These are phyloP conservation scores for Diaporthe citri DNA, from an alignment of 2,329 filamentous ascomycete genomes.

Conservation along the genomic window DNA sequence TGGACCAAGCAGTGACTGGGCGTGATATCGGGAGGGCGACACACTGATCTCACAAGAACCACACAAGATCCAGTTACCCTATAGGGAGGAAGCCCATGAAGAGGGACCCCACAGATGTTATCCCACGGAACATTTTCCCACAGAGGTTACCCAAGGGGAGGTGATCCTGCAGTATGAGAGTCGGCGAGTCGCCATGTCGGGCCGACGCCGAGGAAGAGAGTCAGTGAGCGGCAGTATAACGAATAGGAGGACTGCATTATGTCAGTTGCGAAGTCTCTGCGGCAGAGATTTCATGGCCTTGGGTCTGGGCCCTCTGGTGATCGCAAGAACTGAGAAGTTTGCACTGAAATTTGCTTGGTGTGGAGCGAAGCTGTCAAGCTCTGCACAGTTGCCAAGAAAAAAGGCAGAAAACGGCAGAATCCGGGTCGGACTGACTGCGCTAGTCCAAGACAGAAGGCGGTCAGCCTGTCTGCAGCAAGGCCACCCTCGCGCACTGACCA, in stretches of 20 bases:
- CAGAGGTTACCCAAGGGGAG: not conserved
- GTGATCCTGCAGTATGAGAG: not conserved
- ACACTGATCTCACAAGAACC: not conserved
- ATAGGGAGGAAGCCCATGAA: too few relatives aligned
- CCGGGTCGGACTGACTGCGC: not conserved
- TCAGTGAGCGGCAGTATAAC: not conserved
- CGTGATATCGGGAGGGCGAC: not conserved
- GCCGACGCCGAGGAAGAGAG: not conserved
- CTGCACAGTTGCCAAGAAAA: not conserved
- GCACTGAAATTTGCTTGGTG: not conserved
- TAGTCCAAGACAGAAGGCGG: slow-evolving; percentile 12
- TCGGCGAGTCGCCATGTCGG: not conserved
- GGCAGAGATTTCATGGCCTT: not conserved
- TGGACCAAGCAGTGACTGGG: not conserved
- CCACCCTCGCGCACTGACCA: not conserved
- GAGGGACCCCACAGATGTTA: not conserved
- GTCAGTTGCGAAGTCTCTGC: not conserved
- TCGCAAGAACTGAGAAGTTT: not conserved
- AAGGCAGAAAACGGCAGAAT: not conserved
- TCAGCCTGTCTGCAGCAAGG: not conserved
- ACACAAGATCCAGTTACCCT: too few relatives aligned
- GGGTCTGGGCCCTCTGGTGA: not conserved
- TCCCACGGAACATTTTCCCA: not conserved
- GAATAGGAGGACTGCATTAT: not conserved
- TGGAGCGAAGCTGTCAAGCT: not conserved